These are phyloP conservation scores for Clohesyomyces aquaticus DNA, from an alignment of 495 filamentous ascomycete genomes.

Conservation along the genomic window DNA sequence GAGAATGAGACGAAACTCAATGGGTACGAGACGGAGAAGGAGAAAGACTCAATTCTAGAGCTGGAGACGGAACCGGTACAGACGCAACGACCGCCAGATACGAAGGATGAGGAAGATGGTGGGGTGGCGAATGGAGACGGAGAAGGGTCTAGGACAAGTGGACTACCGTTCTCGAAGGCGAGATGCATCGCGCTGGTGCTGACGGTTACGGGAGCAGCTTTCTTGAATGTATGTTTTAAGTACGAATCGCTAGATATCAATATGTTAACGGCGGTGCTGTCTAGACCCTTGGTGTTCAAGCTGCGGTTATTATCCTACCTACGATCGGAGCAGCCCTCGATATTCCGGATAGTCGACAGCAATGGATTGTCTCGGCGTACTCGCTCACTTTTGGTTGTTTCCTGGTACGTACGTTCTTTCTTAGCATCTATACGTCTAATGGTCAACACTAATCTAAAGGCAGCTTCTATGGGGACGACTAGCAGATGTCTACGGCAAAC, in stretches of 20 bases:
- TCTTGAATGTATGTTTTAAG: slow-evolving; percentile 32
- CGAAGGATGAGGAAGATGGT: slow-evolving; percentile 8
- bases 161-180: slow-evolving; percentile 34
- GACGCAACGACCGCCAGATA: slow-evolving; percentile 9
- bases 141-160: background rate
- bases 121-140: slow-evolving; percentile 10
- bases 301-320: slow-evolving; percentile 65
- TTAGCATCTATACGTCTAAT: background rate
- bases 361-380: slow-evolving; percentile 68
- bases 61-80: slow-evolving; percentile 12
- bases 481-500: slow-evolving; percentile 48
- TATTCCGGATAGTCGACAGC: slow-evolving; percentile 60
- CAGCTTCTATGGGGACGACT: slow-evolving; percentile 45
- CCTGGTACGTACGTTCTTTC: slow-evolving; percentile 27
- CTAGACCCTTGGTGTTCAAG: slow-evolving; percentile 62
- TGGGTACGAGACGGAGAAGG: slow-evolving; percentile 9
- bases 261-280: background rate
- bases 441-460: background rate
- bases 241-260: background rate
- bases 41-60: slow-evolving; percentile 18
- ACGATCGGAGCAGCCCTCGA: slow-evolving; percentile 57
- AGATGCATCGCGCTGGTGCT: slow-evolving; percentile 37
- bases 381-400: slow-evolving; percentile 47
- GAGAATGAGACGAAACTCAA: background rate
- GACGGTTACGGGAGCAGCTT: slow-evolving; percentile 38